Percentiles rank a stretch among this genome's conserved stretches.
Conservation (phyloP, 2,329 filamentous ascomycete species). For the Penicillium sp. region DNA sequence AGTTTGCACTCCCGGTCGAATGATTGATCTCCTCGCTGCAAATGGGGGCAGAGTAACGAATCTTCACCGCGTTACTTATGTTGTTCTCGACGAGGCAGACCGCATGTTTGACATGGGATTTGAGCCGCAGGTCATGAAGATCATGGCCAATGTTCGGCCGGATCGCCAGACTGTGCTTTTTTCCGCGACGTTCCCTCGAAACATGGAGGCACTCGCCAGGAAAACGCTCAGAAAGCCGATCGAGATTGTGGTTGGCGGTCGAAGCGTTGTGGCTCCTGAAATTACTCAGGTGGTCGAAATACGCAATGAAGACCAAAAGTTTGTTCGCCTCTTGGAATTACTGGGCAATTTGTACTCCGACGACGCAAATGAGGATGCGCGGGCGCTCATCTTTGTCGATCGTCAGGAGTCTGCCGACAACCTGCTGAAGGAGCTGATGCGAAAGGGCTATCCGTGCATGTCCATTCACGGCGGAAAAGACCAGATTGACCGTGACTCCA, state of each 20-base stretch:
- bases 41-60: conserved; percentile 96
- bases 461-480: conserved; percentile 94
- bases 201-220: conserved; percentile 86
- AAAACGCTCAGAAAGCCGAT: conserved; percentile 84
- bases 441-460: conserved; percentile 86
- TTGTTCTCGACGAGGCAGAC: conserved; percentile 95
- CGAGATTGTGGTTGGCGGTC: conserved; percentile 89
- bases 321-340: conserved; percentile 78
- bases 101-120: conserved; percentile 99
- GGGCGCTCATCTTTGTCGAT: conserved; percentile 88
- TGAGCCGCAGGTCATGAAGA: conserved; percentile 96
- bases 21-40: conserved; percentile 92
- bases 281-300: conserved; percentile 94
- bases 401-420: conserved; percentile 87
- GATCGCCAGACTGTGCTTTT: conserved; percentile 94
- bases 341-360: conserved; percentile 76
- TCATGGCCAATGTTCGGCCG: conserved; percentile 86
- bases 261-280: conserved; percentile 66
- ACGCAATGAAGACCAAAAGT: conserved; percentile 78
- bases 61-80: conserved; percentile 82
- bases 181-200: conserved; percentile 92
- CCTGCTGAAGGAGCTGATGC: conserved; percentile 73
- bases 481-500: conserved; percentile 88
- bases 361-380: conserved; percentile 82
- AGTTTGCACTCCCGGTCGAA: conserved; percentile 89